Conservation (phyloP, 2,329 filamentous ascomycete species). For the Zymoseptoria pseudotritici region DNA sequence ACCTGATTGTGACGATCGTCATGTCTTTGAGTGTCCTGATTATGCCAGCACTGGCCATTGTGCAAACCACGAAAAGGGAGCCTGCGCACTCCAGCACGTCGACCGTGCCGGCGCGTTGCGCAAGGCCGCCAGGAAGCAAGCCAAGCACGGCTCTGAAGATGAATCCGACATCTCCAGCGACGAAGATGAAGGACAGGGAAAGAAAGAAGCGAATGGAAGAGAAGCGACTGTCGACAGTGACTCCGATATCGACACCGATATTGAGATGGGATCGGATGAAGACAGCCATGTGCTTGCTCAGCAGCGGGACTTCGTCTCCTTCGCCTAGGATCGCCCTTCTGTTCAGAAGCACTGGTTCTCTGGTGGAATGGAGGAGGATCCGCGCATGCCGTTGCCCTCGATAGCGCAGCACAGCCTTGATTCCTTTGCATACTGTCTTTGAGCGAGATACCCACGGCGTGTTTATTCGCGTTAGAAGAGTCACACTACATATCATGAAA, state of each 20-base stretch:
- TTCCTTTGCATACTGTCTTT: neutral
- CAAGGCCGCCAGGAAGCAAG: slow-evolving; percentile 46
- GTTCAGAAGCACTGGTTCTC: neutral
- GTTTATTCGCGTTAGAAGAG: neutral
- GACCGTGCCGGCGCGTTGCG: slow-evolving; percentile 76
- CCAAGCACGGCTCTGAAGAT: slow-evolving; percentile 26
- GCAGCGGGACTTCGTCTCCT: slow-evolving; percentile 48
- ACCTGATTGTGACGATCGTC: slow-evolving; percentile 66
- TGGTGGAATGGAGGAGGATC: neutral
- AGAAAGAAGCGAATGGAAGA: slow-evolving; percentile 50
- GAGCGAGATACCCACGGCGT: neutral
- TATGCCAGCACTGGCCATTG: slow-evolving; percentile 88
- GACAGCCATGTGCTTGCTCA: slow-evolving; percentile 42
- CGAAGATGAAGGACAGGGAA: slow-evolving; percentile 56
- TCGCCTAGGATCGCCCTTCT: slow-evolving; percentile 22
- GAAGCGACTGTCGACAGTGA: slow-evolving; percentile 41
- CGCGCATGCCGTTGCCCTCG: neutral
- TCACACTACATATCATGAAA: neutral
- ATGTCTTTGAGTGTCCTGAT: slow-evolving; percentile 82
- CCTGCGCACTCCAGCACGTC: slow-evolving; percentile 80
- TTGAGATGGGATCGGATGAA: slow-evolving; percentile 28
- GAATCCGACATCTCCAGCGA: slow-evolving; percentile 65
- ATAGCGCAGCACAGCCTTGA: neutral
- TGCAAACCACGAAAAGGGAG: slow-evolving; percentile 52
- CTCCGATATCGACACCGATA: slow-evolving; percentile 45